Evolutionary conservation across 1,139 yeast genomes (phyloP).

Genomic region (Suhomyces panamericanus): DNA sequence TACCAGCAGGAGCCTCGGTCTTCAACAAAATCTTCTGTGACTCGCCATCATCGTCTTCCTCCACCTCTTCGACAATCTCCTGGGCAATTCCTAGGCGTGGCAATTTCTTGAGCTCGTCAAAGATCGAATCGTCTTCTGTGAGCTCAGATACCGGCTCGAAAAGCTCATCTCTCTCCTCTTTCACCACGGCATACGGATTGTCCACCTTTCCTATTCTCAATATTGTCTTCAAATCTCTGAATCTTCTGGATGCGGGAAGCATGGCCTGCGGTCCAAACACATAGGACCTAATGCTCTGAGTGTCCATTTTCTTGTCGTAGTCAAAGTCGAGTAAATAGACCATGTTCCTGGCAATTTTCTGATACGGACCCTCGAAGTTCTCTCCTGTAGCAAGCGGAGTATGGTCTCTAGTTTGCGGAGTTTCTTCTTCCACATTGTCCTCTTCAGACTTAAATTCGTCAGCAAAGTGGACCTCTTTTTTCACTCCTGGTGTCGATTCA

Average conservation of each 20-base stretch:
- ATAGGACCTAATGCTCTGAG: conserved; percentile 37
- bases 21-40: conserved; percentile 48
- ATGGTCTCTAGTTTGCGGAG: background rate
- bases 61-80: conserved; percentile 45
- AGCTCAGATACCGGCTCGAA: conserved; percentile 37
- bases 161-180: conserved; percentile 39
- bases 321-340: conserved; percentile 52
- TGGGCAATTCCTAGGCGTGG: conserved; percentile 68
- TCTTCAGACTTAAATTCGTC: conserved; percentile 19
- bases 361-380: conserved; percentile 66
- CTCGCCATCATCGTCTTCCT: conserved; percentile 43
- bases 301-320: conserved; percentile 21
- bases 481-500: background rate
- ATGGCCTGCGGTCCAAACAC: conserved; percentile 64
- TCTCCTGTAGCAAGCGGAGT: conserved; percentile 9
- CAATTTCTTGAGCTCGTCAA: conserved; percentile 53
- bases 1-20: conserved; percentile 75
- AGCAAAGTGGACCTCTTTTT: conserved; percentile 27
- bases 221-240: conserved; percentile 57
- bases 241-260: conserved; percentile 52
- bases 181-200: conserved; percentile 42
- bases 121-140: conserved; percentile 40
- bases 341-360: conserved; percentile 52
- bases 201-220: conserved; percentile 46
- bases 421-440: background rate